A percentile compares a stretch with the other conserved stretches of the same genome.
These are phyloP conservation scores for Globisporangium cederbergense DNA, from an alignment of 352 stramenopile species.

Conservation along the genomic window DNA sequence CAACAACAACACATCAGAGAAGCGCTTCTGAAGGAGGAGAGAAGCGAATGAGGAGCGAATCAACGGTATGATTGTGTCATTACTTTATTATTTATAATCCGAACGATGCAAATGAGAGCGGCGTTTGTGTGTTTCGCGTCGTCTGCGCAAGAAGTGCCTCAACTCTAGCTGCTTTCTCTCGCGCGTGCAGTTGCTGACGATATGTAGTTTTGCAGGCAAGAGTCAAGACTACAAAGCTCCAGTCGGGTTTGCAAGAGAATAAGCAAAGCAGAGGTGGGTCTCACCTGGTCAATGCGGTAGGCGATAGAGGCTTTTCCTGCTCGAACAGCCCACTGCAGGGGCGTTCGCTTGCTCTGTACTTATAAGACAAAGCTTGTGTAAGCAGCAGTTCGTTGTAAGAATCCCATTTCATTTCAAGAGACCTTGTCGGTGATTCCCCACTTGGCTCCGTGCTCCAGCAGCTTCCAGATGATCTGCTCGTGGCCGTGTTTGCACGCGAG, in stretches of 20 bases:
- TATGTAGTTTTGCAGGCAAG: not conserved
- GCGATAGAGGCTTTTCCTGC: conserved; percentile 65
- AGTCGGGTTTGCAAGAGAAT: not conserved
- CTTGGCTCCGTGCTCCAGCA: conserved; percentile 56
- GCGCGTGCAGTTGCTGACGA: conserved; percentile 43
- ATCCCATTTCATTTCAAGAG: not conserved
- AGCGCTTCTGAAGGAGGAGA: conserved; percentile 16
- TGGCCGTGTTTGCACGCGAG: conserved; percentile 68
- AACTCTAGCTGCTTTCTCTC: conserved; percentile 26
- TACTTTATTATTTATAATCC: conserved; percentile 49
- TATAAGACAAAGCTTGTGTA: not conserved
- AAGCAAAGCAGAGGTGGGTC: not conserved
- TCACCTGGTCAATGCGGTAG: conserved; percentile 72
- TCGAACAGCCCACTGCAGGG: conserved; percentile 65
- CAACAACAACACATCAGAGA: not conserved
- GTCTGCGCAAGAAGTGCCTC: conserved; percentile 6
- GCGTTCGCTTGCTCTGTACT: conserved; percentile 50
- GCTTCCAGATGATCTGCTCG: conserved; percentile 56
- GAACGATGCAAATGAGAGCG: conserved; percentile 32
- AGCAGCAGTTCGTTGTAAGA: not conserved
- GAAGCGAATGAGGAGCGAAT: conserved; percentile 2
- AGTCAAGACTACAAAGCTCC: not conserved
- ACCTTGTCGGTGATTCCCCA: conserved; percentile 66
- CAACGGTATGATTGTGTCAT: conserved; percentile 4
- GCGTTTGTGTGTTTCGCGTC: not conserved